Conservation (phyloP, 1,284 basidiomycete genomes). For the Naganishia sp. region DNA sequence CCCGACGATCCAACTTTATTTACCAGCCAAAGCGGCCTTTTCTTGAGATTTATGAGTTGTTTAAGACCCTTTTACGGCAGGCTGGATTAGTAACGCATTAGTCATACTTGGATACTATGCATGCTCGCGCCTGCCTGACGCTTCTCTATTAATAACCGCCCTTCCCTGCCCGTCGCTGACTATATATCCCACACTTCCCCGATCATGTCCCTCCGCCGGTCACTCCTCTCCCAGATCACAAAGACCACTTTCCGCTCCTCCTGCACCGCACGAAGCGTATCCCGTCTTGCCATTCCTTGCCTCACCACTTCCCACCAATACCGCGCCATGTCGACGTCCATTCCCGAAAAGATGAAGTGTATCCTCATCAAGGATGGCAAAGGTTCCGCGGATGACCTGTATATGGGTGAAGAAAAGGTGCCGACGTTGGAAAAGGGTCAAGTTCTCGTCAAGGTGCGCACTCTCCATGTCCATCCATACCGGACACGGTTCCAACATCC, state of each 20-base stretch:
- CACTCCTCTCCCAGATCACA: slow-evolving; percentile 3
- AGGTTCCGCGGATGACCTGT: slow-evolving; percentile 75
- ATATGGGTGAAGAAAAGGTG: slow-evolving; percentile 66
- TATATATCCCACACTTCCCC: slow-evolving; percentile 10
- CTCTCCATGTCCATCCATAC: neutral
- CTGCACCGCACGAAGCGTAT: neutral
- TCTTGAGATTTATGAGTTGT: too few relatives aligned
- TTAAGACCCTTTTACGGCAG: too few relatives aligned
- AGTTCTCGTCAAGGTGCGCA: slow-evolving; percentile 23
- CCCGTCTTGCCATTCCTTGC: neutral
- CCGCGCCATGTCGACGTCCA: slow-evolving; percentile 20
- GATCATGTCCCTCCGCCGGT: neutral
- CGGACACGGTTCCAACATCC: too few relatives aligned
- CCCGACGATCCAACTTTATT: too few relatives aligned
- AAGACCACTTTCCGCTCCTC: neutral
- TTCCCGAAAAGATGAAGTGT: slow-evolving; percentile 67
- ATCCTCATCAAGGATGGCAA: slow-evolving; percentile 77
- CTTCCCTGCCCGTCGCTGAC: too few relatives aligned
- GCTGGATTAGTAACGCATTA: neutral
- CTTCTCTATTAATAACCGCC: slow-evolving; percentile 6
- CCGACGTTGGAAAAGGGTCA: slow-evolving; percentile 61
- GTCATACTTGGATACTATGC: neutral
- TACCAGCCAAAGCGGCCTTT: too few relatives aligned
- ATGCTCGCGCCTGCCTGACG: too few relatives aligned
- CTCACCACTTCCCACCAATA: neutral